phyloP scores from a whole-genome alignment of 73 alveolate species.

The Durusdinium trenchii region DNA sequence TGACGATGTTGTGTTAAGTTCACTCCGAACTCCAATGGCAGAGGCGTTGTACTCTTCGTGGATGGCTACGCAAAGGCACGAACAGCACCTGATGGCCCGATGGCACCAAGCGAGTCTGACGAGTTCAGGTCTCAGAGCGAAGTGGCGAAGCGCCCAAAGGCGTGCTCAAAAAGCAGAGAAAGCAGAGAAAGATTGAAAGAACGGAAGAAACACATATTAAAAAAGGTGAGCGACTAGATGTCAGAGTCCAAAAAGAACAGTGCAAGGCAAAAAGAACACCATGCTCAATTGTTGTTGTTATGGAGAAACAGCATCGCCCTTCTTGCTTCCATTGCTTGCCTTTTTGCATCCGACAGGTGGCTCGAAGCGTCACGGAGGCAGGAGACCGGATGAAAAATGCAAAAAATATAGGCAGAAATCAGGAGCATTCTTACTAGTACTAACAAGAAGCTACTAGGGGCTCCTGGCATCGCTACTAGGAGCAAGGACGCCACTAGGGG shows the following conservation, averaged over 20 bases:
- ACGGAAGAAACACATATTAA: no score
- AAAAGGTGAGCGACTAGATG: no score
- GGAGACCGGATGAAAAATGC: not conserved
- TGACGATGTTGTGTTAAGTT: no score
- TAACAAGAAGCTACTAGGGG: no score
- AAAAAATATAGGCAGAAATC: not conserved
- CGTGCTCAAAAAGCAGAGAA: no score
- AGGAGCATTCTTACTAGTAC: not conserved
- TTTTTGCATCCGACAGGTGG: conserved; percentile 13
- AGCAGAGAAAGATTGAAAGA: no score
- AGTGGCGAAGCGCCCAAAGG: conserved; percentile 14
- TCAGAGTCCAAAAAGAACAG: not conserved
- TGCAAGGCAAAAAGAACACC: no score
- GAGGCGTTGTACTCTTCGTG: conserved; percentile 88
- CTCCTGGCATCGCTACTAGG: no score
- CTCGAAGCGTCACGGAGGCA: conserved; percentile 41
- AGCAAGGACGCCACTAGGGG: no score
- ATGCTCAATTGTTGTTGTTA: not conserved
- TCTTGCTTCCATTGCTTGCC: not conserved
- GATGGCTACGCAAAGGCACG: conserved; percentile 79
- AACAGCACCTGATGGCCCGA: not conserved
- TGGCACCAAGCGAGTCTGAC: not conserved
- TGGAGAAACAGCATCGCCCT: not conserved
- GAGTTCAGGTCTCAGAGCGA: conserved; percentile 51
- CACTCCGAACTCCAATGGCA: not conserved